Evolutionary conservation across 805 yeast genomes (phyloP).

Genomic region (Cyberlindnera samutprakarnensis): DNA sequence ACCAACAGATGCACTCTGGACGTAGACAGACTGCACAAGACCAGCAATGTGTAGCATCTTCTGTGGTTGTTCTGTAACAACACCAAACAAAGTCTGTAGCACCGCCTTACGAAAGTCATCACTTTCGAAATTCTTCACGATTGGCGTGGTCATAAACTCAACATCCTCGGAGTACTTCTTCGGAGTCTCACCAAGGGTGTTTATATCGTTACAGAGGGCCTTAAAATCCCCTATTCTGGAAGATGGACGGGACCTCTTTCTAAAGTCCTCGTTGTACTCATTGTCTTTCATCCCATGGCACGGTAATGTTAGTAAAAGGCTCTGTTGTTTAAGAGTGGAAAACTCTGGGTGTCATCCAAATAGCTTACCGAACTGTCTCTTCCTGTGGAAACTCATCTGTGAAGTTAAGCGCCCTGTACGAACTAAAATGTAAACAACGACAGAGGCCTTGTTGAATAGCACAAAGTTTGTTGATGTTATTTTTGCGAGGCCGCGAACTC

Average conservation of each 20-base stretch:
- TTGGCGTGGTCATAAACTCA: conserved; percentile 60
- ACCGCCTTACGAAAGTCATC: conserved; percentile 56
- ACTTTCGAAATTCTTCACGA: conserved; percentile 55
- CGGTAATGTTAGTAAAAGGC: conserved; percentile 4
- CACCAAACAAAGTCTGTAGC: conserved; percentile 57
- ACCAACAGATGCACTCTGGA: conserved; percentile 58
- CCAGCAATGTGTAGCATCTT: conserved; percentile 69
- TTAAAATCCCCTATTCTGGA: conserved; percentile 39
- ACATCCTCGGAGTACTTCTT: conserved; percentile 48
- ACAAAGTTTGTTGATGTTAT: no score
- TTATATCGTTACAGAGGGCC: conserved; percentile 42
- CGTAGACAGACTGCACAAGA: conserved; percentile 57
- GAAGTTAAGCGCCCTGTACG: no score
- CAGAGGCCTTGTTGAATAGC: no score
- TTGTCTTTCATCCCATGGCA: conserved; percentile 18
- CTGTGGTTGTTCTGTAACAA: conserved; percentile 84
- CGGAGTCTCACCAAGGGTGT: conserved; percentile 51
- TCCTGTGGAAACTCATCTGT: conserved; percentile 21
- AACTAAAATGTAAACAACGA: no score
- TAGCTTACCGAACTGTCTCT: conserved; percentile 23
- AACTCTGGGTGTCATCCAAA: no score
- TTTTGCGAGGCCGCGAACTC: no score
- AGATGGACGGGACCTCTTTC: conserved; percentile 28
- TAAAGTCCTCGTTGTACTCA: conserved; percentile 14
- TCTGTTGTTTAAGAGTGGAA: no score